Evolutionary conservation across 2,329 filamentous ascomycete species (phyloP).

Genomic region (Fusarium sarcochroum): DNA sequence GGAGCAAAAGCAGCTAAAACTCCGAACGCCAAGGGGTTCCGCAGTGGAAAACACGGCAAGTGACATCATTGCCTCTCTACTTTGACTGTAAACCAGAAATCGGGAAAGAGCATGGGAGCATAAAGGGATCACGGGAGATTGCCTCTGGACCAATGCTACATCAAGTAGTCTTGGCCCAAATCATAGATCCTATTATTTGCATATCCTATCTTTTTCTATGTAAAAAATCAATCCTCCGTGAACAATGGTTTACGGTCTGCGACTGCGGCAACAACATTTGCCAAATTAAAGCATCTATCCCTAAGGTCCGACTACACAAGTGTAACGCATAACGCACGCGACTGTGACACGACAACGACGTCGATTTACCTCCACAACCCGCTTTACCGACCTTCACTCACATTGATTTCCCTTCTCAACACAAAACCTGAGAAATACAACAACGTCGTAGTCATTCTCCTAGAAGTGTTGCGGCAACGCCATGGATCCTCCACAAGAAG

Average conservation of each 20-base stretch:
- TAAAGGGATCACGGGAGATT: conserved; percentile 11
- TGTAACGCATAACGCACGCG: neutral
- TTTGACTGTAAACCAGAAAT: conserved; percentile 19
- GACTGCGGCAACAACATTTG: conserved; percentile 11
- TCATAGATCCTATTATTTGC: neutral
- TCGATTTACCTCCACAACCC: neutral
- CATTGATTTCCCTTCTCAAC: neutral
- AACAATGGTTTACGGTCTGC: conserved; percentile 5
- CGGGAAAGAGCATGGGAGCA: conserved; percentile 18
- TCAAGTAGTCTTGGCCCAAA: neutral
- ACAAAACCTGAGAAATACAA: neutral
- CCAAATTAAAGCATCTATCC: conserved; percentile 1
- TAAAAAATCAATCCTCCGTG: neutral
- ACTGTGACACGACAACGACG: conserved; percentile 20
- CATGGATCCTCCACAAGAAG: conserved; percentile 28
- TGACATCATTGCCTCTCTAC: conserved; percentile 35
- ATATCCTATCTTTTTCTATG: neutral
- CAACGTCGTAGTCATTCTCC: neutral
- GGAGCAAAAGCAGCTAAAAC: conserved; percentile 16
- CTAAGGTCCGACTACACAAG: conserved; percentile 10
- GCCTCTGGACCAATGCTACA: conserved; percentile 3
- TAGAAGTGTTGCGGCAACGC: conserved; percentile 2
- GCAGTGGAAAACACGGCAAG: conserved; percentile 27
- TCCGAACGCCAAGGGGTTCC: conserved; percentile 31
- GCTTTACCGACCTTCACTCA: neutral